phyloP scores from a whole-genome alignment of 495 filamentous ascomycete species.

The Penicillium paradoxum region DNA sequence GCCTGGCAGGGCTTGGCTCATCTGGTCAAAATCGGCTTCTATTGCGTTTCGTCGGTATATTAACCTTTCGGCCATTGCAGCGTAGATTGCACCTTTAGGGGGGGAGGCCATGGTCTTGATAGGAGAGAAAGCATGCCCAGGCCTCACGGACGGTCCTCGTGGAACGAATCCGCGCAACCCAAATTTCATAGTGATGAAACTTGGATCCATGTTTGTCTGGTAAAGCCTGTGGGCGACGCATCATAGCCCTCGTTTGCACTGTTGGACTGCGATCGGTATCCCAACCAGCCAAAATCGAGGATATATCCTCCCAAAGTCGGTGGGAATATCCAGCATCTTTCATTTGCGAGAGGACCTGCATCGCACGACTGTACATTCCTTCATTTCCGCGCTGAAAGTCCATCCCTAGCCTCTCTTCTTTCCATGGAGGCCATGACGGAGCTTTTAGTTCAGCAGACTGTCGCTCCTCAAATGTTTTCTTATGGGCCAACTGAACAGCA shows the following conservation, averaged over 20 bases:
- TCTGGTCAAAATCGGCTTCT: constrained; percentile 17
- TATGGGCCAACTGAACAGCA: constrained; percentile 57
- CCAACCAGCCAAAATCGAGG: constrained; percentile 57
- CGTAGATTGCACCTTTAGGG: constrained; percentile 41
- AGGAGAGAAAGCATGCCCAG: constrained; percentile 63
- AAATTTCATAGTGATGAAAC: constrained; percentile 31
- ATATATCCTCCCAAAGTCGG: constrained; percentile 52
- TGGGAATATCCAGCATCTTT: constrained; percentile 58
- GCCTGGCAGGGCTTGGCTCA: constrained; percentile 46
- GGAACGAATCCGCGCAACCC: constrained; percentile 58
- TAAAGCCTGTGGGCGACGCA: constrained; percentile 21
- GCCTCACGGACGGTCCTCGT: constrained; percentile 68
- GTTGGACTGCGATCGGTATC: constrained; percentile 67
- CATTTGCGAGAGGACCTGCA: constrained; percentile 53
- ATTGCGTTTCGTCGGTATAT: constrained; percentile 34
- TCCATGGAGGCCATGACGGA: constrained; percentile 68
- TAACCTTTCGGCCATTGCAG: constrained; percentile 59
- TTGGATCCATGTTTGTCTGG: constrained; percentile 9
- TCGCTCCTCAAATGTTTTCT: constrained; percentile 55
- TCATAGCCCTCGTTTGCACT: constrained; percentile 55
- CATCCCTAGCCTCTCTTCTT: constrained; percentile 54
- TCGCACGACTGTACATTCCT: constrained; percentile 54
- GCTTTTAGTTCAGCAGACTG: constrained; percentile 57
- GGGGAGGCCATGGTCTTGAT: constrained; percentile 36
- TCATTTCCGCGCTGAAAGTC: constrained; percentile 53